phyloP scores from a whole-genome alignment of 345 rosid species.

The Salix purpurea region DNA sequence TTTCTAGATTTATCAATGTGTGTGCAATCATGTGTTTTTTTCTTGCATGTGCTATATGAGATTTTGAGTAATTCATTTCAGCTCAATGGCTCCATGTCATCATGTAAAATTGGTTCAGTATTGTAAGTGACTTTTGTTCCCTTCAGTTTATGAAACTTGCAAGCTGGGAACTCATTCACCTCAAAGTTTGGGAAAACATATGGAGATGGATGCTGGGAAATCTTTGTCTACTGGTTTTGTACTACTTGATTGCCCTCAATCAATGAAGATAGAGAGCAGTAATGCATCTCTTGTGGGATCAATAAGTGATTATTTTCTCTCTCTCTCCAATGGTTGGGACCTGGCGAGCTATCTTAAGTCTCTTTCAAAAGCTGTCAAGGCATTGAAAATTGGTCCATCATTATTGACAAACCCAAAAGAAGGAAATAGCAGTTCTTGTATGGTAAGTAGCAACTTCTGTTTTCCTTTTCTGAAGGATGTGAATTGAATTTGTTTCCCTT shows the following conservation, averaged over 20 bases:
- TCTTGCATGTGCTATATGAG: background rate
- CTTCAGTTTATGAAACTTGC: constrained; percentile 85
- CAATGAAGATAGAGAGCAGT: constrained; percentile 95
- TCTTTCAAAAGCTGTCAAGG: constrained; percentile 79
- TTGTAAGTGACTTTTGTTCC: constrained; percentile 1
- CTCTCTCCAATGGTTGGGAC: constrained; percentile 99
- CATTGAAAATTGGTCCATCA: constrained; percentile 63
- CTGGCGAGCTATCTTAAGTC: constrained; percentile 91
- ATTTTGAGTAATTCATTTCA: background rate
- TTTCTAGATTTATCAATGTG: background rate
- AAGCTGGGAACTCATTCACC: constrained; percentile 92
- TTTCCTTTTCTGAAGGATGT: background rate
- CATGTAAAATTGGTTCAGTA: background rate
- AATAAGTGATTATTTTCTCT: constrained; percentile 92
- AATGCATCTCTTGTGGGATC: constrained; percentile 92
- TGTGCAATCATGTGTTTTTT: background rate
- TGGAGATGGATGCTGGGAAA: constrained; percentile 77
- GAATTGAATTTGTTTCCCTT: background rate
- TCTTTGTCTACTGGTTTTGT: constrained; percentile 72
- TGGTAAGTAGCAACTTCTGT: constrained; percentile 42
- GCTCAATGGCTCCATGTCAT: background rate
- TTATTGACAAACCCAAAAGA: constrained; percentile 73
- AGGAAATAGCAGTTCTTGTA: constrained; percentile 69
- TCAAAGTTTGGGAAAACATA: constrained; percentile 70
- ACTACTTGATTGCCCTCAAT: constrained; percentile 90